Evolutionary conservation across 2,329 filamentous ascomycete genomes (phyloP).

Genomic region (Lasiodiplodia sp.): DNA sequence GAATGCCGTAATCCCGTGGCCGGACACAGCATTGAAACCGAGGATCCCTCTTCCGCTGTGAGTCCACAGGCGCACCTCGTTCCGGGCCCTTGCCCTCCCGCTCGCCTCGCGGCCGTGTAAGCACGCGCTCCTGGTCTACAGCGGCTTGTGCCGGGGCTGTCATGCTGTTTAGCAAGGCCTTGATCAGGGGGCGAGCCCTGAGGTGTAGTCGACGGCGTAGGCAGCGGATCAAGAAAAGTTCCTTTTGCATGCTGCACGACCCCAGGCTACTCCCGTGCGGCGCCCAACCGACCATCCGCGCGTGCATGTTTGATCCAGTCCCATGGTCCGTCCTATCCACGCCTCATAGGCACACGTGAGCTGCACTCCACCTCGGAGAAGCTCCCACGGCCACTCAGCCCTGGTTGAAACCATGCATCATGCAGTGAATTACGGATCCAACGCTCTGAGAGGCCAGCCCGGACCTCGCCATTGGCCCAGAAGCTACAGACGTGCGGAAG

Average conservation of each 20-base stretch:
- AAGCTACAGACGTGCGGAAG: not conserved
- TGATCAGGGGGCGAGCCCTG: constrained; percentile 3
- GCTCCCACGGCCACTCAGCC: constrained; percentile 1
- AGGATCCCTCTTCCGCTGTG: not conserved
- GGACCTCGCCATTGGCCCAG: not conserved
- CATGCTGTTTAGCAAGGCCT: not conserved
- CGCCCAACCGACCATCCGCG: constrained; percentile 15
- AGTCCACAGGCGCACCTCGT: not conserved
- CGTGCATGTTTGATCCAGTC: constrained; percentile 18
- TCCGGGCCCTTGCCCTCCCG: constrained; percentile 1
- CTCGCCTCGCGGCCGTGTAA: constrained; percentile 21
- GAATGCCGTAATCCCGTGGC: not conserved
- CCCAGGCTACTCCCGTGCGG: not conserved
- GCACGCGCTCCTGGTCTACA: constrained; percentile 15
- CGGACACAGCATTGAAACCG: not conserved
- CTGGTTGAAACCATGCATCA: constrained; percentile 11
- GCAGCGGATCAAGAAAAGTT: constrained; percentile 17
- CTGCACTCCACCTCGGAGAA: constrained; percentile 8
- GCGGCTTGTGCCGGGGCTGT: constrained; percentile 15
- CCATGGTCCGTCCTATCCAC: not conserved
- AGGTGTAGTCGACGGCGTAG: constrained; percentile 9
- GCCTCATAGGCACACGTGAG: constrained; percentile 21
- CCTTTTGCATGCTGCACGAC: constrained; percentile 14
- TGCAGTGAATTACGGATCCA: constrained; percentile 13
- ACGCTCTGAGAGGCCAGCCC: not conserved